Conservation (phyloP, 305 asterid species). For the Plantago rigida region DNA sequence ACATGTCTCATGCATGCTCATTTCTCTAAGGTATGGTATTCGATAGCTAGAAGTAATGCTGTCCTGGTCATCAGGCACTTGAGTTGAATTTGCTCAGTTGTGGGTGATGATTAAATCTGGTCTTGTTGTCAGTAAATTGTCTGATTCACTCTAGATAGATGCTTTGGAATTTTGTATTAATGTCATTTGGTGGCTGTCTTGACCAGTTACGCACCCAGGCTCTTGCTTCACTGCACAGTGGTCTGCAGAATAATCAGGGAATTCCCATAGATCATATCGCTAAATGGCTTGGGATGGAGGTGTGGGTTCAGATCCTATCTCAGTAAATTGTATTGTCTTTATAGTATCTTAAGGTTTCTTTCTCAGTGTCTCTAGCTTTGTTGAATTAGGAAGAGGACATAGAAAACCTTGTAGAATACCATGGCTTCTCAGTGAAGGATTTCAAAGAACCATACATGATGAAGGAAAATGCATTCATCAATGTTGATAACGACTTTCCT, state of each 20-base stretch:
- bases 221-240: constrained; percentile 81
- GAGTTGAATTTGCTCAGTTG: background rate
- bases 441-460: constrained; percentile 97
- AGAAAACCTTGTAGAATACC: constrained; percentile 64
- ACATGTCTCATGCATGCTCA: constrained; percentile 99
- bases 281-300: constrained; percentile 98
- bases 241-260: constrained; percentile 92
- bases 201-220: constrained; percentile 86
- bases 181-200: constrained; percentile 30
- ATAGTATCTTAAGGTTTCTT: constrained; percentile 17
- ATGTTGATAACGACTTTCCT: constrained; percentile 70
- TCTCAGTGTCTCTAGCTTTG: constrained; percentile 19
- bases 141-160: background rate
- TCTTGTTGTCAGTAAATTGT: background rate
- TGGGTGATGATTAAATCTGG: constrained; percentile 11
- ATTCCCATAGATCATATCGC: constrained; percentile 72
- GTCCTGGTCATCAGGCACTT: background rate
- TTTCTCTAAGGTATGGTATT: constrained; percentile 72
- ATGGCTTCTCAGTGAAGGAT: constrained; percentile 75
- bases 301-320: constrained; percentile 4
- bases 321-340: constrained; percentile 19
- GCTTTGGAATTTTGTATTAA: background rate
- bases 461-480: constrained; percentile 68
- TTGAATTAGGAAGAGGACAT: constrained; percentile 72
- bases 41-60: constrained; percentile 10